These are phyloP conservation scores for Smallanthus sonchifolius DNA, from an alignment of 129 eudicot species.

Conservation along the genomic window DNA sequence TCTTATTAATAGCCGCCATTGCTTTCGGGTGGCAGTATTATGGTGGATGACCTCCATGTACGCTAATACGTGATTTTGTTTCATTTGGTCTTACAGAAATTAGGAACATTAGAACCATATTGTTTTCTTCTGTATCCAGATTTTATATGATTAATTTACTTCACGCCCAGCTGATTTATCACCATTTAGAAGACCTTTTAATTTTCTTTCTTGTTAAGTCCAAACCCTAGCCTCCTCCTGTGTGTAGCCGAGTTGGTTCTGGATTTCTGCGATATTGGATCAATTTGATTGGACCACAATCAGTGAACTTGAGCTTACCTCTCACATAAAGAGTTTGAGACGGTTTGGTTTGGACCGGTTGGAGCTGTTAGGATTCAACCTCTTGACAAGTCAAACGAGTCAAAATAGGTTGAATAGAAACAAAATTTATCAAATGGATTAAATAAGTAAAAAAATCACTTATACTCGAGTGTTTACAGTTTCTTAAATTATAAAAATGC, in stretches of 20 bases:
- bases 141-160: conserved; percentile 9
- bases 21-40: conserved; percentile 79
- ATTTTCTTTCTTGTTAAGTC: not conserved
- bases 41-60: conserved; percentile 50
- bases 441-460: too few species aligned
- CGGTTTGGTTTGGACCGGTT: not conserved
- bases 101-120: conserved; percentile 27
- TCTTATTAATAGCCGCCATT: conserved; percentile 47
- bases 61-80: conserved; percentile 15
- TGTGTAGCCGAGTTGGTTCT: not conserved
- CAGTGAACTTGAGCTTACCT: not conserved
- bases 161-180: not conserved
- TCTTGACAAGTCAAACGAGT: not conserved
- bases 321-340: not conserved
- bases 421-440: too few species aligned
- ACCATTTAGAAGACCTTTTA: conserved; percentile 13
- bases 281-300: not conserved
- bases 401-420: too few species aligned
- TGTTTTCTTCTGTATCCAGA: conserved; percentile 9
- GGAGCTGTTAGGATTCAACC: not conserved
- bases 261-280: not conserved
- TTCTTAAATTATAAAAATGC: too few species aligned
- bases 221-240: not conserved
- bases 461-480: too few species aligned
- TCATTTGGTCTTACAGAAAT: conserved; percentile 12